Percentiles rank a stretch among this genome's conserved stretches.
Evolutionary conservation across 2,329 filamentous ascomycete genomes (phyloP).

Genomic region (Aspergillus sp.): DNA sequence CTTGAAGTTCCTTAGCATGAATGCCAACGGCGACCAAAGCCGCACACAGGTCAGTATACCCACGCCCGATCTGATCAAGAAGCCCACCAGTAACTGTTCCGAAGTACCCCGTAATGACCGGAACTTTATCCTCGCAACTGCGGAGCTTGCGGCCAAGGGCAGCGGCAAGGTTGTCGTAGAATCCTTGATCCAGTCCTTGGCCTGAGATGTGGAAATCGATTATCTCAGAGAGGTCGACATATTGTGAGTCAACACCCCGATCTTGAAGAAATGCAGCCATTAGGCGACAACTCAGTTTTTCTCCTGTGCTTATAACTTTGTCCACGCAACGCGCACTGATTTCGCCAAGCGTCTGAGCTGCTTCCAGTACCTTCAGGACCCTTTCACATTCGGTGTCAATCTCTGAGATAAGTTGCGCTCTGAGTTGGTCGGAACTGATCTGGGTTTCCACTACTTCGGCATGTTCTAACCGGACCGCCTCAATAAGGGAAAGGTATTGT

Average conservation of each 20-base stretch:
- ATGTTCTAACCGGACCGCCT: constrained; percentile 81
- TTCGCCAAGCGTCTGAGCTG: constrained; percentile 62
- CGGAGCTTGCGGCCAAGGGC: constrained; percentile 64
- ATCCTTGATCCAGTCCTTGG: constrained; percentile 61
- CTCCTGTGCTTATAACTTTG: constrained; percentile 89
- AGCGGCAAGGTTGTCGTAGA: constrained; percentile 66
- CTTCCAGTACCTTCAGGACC: constrained; percentile 71
- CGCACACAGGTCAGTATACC: constrained; percentile 95
- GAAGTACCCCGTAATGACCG: constrained; percentile 90
- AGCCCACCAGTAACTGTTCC: constrained; percentile 88
- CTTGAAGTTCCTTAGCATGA: constrained; percentile 84
- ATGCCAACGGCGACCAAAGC: constrained; percentile 87
- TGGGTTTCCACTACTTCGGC: constrained; percentile 67
- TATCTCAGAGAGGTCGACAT: constrained; percentile 83
- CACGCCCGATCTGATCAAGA: constrained; percentile 86
- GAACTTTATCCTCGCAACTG: constrained; percentile 66
- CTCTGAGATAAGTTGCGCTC: constrained; percentile 60
- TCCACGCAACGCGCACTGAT: constrained; percentile 78
- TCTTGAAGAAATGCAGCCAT: constrained; percentile 84
- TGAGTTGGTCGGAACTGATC: constrained; percentile 58
- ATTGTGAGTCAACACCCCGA: constrained; percentile 78
- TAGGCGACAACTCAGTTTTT: constrained; percentile 91
- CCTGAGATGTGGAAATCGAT: constrained; percentile 63
- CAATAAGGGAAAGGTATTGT: constrained; percentile 72
- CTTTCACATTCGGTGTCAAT: constrained; percentile 79